These are phyloP conservation scores for Begonia peltatifolia DNA, from an alignment of 306 rosid species.

Conservation along the genomic window DNA sequence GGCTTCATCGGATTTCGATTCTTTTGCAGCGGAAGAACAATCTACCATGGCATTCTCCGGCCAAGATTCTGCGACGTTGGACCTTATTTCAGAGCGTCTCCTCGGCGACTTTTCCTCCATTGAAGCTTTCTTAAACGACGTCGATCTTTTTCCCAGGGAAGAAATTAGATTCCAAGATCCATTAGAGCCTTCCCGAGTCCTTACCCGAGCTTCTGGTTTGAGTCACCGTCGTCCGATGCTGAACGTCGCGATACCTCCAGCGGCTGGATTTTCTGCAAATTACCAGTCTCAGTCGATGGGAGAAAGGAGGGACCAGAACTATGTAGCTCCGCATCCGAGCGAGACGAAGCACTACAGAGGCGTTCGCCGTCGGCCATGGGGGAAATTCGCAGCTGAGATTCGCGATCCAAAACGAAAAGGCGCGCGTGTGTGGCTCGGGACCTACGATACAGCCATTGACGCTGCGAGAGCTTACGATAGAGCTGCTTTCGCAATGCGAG, in stretches of 20 bases:
- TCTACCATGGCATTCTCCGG: slow-evolving; percentile 7
- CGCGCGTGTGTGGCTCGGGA: slow-evolving; percentile 45
- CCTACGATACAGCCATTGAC: slow-evolving; percentile 35
- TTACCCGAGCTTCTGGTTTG: neutral
- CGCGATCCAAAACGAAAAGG: slow-evolving; percentile 35
- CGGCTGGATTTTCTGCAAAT: neutral
- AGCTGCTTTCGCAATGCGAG: slow-evolving; percentile 39
- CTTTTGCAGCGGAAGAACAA: neutral
- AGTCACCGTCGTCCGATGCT: neutral
- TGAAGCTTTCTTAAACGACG: slow-evolving; percentile 16
- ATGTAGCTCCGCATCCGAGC: neutral
- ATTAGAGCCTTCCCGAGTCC: neutral
- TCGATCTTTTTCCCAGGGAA: neutral
- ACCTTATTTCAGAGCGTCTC: slow-evolving; percentile 44
- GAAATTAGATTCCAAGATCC: neutral
- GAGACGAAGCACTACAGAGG: slow-evolving; percentile 28
- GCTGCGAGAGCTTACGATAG: slow-evolving; percentile 41
- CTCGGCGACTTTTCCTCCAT: slow-evolving; percentile 32
- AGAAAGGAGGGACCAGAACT: neutral
- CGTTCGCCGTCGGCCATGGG: slow-evolving; percentile 39
- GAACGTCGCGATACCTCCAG: neutral
- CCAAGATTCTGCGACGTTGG: slow-evolving; percentile 37
- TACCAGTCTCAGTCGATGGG: neutral
- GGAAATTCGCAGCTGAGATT: slow-evolving; percentile 41
- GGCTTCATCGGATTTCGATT: neutral